Percentiles rank a stretch among this genome's conserved stretches.
Evolutionary conservation across 257 asterid genomes (phyloP).

Genomic region (Solanum appendiculatum): DNA sequence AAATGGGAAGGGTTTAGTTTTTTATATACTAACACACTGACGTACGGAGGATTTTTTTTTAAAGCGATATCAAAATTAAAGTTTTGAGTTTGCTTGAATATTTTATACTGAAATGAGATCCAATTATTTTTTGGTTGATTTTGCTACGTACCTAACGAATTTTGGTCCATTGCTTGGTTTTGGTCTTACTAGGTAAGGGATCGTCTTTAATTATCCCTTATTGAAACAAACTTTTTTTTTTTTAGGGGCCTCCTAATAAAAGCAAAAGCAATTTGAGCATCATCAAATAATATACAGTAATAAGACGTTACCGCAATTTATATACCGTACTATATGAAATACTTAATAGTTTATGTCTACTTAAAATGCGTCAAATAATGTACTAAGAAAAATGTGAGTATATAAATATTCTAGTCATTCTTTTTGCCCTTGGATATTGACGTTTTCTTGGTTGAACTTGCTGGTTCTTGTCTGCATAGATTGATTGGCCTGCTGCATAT

Average conservation of each 20-base stretch:
- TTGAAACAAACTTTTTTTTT: no score
- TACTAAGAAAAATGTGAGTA: not conserved
- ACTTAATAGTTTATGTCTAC: not conserved
- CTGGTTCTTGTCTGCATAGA: no score
- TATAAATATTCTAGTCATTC: no score
- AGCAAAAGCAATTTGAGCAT: no score
- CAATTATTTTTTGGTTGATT: not conserved
- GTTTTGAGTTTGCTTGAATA: no score
- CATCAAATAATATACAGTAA: no score
- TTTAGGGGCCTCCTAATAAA: no score
- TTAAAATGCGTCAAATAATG: not conserved
- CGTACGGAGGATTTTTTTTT: not conserved
- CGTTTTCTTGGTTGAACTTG: not conserved
- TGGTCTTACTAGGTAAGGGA: not conserved
- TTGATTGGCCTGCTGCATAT: constrained; percentile 25
- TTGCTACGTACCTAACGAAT: not conserved
- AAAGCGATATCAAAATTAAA: no score
- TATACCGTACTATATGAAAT: not conserved
- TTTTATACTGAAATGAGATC: no score
- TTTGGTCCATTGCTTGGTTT: not conserved
- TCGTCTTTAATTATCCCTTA: no score
- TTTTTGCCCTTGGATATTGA: not conserved
- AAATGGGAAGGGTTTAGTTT: not conserved
- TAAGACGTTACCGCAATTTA: not conserved
- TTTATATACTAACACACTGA: not conserved